Percentiles rank a stretch among this genome's conserved stretches.
phyloP scores from a whole-genome alignment of 2,329 filamentous ascomycete species.

The Sclerotinia subarctica region DNA sequence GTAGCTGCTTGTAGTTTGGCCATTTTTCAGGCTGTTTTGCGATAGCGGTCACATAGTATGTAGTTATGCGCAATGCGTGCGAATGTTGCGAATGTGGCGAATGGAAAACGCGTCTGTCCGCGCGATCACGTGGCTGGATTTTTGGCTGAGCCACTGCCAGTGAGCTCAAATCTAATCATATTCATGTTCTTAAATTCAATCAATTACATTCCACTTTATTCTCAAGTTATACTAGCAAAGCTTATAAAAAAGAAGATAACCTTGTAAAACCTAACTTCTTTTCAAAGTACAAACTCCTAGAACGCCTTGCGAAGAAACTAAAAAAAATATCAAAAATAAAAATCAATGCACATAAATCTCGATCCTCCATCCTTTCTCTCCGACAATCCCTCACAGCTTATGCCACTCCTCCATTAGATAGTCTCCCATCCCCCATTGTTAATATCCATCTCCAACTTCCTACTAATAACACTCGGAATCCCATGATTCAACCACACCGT shows the following conservation, averaged over 20 bases:
- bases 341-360: not conserved
- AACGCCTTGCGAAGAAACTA: not conserved
- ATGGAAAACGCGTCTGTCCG: not conserved
- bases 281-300: not conserved
- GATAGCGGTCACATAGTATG: not conserved
- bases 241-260: not conserved
- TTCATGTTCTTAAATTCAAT: not conserved
- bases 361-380: too few species aligned
- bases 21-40: conserved; percentile 23
- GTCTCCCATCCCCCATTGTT: conserved; percentile 98
- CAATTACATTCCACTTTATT: not conserved
- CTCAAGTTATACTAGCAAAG: not conserved
- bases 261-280: not conserved
- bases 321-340: not conserved
- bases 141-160: too few species aligned
- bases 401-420: conserved; percentile 38
- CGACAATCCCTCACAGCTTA: not conserved
- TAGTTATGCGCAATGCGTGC: not conserved
- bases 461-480: conserved; percentile 82
- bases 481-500: conserved; percentile 84
- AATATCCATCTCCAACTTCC: conserved; percentile 89
- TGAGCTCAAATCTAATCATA: too few species aligned
- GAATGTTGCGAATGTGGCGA: too few species aligned
- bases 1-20: conserved; percentile 46
- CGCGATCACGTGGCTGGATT: not conserved